These are phyloP conservation scores for Lagerstroemia speciosa DNA, from an alignment of 345 rosid species.

Conservation along the genomic window DNA sequence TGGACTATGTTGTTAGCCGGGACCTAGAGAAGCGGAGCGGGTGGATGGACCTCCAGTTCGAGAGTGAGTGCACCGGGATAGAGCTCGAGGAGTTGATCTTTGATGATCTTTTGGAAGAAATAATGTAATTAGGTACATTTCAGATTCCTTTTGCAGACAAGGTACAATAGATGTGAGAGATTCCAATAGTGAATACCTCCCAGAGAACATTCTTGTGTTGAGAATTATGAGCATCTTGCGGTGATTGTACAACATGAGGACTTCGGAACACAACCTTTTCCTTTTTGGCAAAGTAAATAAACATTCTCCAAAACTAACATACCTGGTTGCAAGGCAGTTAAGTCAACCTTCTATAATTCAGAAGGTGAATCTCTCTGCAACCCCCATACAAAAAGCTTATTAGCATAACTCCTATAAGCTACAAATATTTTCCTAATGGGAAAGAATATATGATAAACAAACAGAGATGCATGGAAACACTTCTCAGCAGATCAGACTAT, in stretches of 20 bases:
- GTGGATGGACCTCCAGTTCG: constrained; percentile 83
- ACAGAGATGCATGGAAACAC: not conserved
- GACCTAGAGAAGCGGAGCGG: constrained; percentile 47
- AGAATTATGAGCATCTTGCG: not conserved
- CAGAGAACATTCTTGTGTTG: not conserved
- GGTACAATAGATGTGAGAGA: not conserved
- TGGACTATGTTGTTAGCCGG: constrained; percentile 35
- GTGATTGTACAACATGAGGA: constrained; percentile 1
- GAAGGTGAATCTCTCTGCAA: not conserved
- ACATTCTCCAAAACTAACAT: not conserved
- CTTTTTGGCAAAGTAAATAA: not conserved
- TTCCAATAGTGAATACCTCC: constrained; percentile 10
- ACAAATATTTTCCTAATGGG: not conserved
- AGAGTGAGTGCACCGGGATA: constrained; percentile 55
- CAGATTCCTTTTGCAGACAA: not conserved
- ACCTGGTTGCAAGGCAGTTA: not conserved
- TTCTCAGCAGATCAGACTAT: not conserved
- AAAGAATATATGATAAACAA: not conserved
- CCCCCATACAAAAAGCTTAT: not conserved
- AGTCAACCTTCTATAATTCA: not conserved
- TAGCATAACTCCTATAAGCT: not conserved
- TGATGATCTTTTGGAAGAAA: constrained; percentile 60
- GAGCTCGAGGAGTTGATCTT: constrained; percentile 66
- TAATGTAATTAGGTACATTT: constrained; percentile 10
- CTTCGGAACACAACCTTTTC: too few species aligned